Conservation (phyloP, 2,329 filamentous ascomycete genomes). For the Colletotrichum graminicola region DNA sequence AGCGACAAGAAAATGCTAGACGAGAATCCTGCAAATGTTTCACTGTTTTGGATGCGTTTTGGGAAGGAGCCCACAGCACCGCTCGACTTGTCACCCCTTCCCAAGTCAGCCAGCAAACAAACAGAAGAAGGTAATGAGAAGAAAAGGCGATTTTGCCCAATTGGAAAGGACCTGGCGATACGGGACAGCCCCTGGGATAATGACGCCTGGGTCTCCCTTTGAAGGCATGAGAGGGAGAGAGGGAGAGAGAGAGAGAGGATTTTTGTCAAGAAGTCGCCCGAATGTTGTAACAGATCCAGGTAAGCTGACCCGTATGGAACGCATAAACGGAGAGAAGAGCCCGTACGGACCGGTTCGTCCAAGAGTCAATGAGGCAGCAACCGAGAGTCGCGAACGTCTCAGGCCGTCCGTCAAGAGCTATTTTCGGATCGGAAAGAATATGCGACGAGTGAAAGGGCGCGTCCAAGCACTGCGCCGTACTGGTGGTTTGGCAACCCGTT, state of each 20-base stretch:
- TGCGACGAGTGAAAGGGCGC: constrained; percentile 24
- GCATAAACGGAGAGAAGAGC: constrained; percentile 29
- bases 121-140: background rate
- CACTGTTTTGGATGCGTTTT: constrained; percentile 38
- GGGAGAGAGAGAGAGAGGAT: background rate
- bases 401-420: constrained; percentile 33
- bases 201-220: constrained; percentile 9
- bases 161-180: constrained; percentile 7
- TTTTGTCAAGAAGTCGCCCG: constrained; percentile 30
- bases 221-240: background rate
- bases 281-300: background rate
- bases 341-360: constrained; percentile 29
- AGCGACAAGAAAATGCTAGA: constrained; percentile 30
- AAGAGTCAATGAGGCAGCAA: constrained; percentile 15
- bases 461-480: background rate
- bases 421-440: constrained; percentile 27
- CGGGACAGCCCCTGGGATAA: constrained; percentile 17
- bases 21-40: constrained; percentile 30
- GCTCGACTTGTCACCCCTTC: constrained; percentile 13
- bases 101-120: constrained; percentile 32
- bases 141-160: constrained; percentile 8
- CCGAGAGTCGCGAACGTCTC: constrained; percentile 36
- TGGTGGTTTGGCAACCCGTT: background rate
- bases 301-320: background rate
- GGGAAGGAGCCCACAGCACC: constrained; percentile 18